These are phyloP conservation scores for Kurtzmaniella cleridarum DNA, from an alignment of 805 yeast species.

Conservation along the genomic window DNA sequence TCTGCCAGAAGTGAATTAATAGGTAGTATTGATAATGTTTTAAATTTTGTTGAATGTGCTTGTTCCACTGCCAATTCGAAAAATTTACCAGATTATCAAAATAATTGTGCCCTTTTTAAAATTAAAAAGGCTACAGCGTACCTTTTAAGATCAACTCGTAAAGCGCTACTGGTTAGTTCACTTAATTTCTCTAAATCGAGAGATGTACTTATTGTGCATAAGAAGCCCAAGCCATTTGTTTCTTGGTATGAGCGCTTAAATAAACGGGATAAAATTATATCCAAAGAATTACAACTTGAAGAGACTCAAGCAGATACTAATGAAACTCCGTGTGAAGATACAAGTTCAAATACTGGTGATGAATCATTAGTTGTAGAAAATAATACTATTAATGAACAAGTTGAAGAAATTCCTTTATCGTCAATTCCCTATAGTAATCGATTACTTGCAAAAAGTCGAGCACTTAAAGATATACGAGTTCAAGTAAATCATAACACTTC, in stretches of 20 bases:
- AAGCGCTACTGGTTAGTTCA: slow-evolving; percentile 37
- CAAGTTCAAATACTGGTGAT: slow-evolving; percentile 2
- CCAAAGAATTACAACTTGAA: slow-evolving; percentile 16
- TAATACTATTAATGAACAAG: slow-evolving; percentile 1
- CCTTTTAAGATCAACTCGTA: slow-evolving; percentile 54
- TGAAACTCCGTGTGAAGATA: slow-evolving; percentile 3
- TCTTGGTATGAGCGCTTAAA: slow-evolving; percentile 33
- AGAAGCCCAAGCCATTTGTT: slow-evolving; percentile 23
- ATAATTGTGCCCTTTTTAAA: slow-evolving; percentile 53
- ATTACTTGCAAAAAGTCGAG: slow-evolving; percentile 15
- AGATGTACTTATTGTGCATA: slow-evolving; percentile 33
- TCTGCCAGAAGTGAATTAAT: slow-evolving; percentile 51
- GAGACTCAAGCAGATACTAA: slow-evolving; percentile 14
- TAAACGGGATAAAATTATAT: slow-evolving; percentile 24
- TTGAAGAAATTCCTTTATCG: slow-evolving; percentile 7
- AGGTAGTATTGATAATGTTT: slow-evolving; percentile 55
- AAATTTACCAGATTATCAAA: slow-evolving; percentile 7
- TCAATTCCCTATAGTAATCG: slow-evolving; percentile 22
- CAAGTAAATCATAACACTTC: slow-evolving; percentile 2
- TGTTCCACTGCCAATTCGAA: slow-evolving; percentile 38
- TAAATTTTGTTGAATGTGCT: slow-evolving; percentile 61
- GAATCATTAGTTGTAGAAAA: slow-evolving; percentile 1
- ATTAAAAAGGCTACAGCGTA: slow-evolving; percentile 59
- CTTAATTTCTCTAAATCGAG: slow-evolving; percentile 29
- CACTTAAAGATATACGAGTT: slow-evolving; percentile 3